These are phyloP conservation scores for Chrysosporium keratinophilum DNA, from an alignment of 2,329 filamentous ascomycete species.

Conservation along the genomic window DNA sequence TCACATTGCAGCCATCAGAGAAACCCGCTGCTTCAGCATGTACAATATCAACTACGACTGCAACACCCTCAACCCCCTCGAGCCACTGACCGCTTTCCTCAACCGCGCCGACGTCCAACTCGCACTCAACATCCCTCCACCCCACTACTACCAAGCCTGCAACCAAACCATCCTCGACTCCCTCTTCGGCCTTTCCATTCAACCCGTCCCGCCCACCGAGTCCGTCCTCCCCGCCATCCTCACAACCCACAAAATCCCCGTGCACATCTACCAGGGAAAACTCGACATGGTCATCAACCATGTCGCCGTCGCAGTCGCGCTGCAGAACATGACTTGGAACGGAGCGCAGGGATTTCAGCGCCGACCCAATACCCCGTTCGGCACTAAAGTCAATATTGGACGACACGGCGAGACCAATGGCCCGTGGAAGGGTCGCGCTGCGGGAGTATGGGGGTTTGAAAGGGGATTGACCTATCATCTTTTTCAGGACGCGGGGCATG, in stretches of 20 bases:
- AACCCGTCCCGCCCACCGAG: slow-evolving; percentile 26
- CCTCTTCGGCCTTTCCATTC: slow-evolving; percentile 18
- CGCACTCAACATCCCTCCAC: slow-evolving; percentile 23
- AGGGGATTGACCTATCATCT: slow-evolving; percentile 30
- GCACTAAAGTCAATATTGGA: not conserved
- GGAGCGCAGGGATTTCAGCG: slow-evolving; percentile 29
- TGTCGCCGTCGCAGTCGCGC: slow-evolving; percentile 26
- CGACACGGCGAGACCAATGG: no score
- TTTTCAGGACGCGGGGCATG: slow-evolving; percentile 28
- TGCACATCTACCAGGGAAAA: slow-evolving; percentile 32
- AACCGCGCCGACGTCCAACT: slow-evolving; percentile 27
- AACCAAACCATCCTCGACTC: slow-evolving; percentile 24
- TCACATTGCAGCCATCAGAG: slow-evolving; percentile 20
- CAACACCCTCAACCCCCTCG: slow-evolving; percentile 20
- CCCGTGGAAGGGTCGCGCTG: slow-evolving; percentile 4
- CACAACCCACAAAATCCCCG: slow-evolving; percentile 24
- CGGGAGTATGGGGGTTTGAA: slow-evolving; percentile 26
- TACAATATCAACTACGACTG: slow-evolving; percentile 30
- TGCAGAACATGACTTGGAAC: slow-evolving; percentile 36
- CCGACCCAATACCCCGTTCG: slow-evolving; percentile 21
- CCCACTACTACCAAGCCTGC: slow-evolving; percentile 22
- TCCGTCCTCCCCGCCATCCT: slow-evolving; percentile 26
- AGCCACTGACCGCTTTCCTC: slow-evolving; percentile 25
- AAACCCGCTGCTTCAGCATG: slow-evolving; percentile 24
- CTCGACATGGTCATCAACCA: slow-evolving; percentile 33